These are phyloP conservation scores for Astrothelium subdiscretum DNA, from an alignment of 495 filamentous ascomycete species.

Conservation along the genomic window DNA sequence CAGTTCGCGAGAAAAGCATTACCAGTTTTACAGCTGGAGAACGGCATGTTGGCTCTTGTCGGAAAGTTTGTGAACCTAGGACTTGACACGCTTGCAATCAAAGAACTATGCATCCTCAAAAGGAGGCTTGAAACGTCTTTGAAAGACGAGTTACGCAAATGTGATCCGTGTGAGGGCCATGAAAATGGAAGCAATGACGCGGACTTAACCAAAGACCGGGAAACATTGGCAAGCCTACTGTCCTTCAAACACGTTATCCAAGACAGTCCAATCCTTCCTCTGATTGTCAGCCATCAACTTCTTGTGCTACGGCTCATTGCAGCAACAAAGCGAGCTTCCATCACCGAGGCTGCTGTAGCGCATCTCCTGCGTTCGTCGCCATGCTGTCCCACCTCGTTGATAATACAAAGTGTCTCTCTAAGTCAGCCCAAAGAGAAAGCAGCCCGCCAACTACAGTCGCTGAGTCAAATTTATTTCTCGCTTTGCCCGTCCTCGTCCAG, in stretches of 20 bases:
- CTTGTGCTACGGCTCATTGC: conserved; percentile 41
- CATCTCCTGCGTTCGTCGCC: conserved; percentile 34
- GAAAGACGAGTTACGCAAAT: conserved; percentile 1
- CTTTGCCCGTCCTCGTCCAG: conserved; percentile 46
- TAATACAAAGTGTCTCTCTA: conserved; percentile 30
- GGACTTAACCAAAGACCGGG: conserved; percentile 16
- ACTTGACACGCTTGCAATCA: conserved; percentile 62
- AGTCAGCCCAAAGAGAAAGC: conserved; percentile 41
- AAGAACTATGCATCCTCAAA: conserved; percentile 63
- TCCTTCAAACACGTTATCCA: conserved; percentile 36
- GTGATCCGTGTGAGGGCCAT: conserved; percentile 1
- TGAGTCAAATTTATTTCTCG: conserved; percentile 56
- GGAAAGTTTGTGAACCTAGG: conserved; percentile 61
- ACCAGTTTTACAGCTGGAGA: conserved; percentile 66
- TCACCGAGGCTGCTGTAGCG: conserved; percentile 21
- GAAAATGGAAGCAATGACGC: conserved; percentile 20
- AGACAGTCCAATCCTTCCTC: conserved; percentile 17
- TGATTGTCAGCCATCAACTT: conserved; percentile 29
- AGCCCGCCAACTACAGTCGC: conserved; percentile 54
- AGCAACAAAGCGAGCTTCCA: conserved; percentile 26
- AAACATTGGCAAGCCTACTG: conserved; percentile 49
- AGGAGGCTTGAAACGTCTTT: conserved; percentile 38
- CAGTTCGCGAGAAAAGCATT: conserved; percentile 31
- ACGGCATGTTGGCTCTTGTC: conserved; percentile 66
- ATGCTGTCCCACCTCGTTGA: conserved; percentile 56